phyloP scores from a whole-genome alignment of 768 basidiomycete species.

The Cubamyces lactineus region DNA sequence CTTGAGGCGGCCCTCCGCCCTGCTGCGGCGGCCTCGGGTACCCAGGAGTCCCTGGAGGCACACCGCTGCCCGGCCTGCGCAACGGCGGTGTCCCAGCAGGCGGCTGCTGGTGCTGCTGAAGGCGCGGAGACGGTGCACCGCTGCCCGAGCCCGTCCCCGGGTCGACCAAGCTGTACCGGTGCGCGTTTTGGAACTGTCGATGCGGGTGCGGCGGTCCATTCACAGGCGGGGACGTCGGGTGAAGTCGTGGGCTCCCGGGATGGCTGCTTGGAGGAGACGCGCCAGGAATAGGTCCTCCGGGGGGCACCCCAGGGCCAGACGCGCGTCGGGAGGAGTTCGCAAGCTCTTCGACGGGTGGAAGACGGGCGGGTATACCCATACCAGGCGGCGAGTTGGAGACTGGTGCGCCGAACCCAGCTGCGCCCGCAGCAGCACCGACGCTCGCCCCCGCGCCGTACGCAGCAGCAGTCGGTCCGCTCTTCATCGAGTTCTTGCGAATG shows the following conservation, averaged over 20 bases:
- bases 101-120: constrained; percentile 1
- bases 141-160: constrained; percentile 7
- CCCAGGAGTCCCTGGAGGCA: background rate
- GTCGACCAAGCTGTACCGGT: constrained; percentile 1
- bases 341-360: constrained; percentile 14
- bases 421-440: background rate
- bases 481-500: constrained; percentile 53
- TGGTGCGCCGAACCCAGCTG: constrained; percentile 5
- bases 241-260: constrained; percentile 7
- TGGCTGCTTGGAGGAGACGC: constrained; percentile 2
- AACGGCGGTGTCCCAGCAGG: constrained; percentile 22
- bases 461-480: background rate
- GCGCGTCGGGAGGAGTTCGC: background rate
- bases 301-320: background rate
- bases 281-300: background rate
- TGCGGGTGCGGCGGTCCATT: background rate
- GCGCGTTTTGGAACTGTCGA: background rate
- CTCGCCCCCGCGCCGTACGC: background rate
- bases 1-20: background rate
- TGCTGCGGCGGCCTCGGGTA: too few species aligned
- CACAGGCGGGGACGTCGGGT: background rate
- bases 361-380: constrained; percentile 12
- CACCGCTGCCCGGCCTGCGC: constrained; percentile 11
- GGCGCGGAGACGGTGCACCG: constrained; percentile 15
- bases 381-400: constrained; percentile 12